Conservation (phyloP, 164 flowering plant species). For the Vitis amurensis region DNA sequence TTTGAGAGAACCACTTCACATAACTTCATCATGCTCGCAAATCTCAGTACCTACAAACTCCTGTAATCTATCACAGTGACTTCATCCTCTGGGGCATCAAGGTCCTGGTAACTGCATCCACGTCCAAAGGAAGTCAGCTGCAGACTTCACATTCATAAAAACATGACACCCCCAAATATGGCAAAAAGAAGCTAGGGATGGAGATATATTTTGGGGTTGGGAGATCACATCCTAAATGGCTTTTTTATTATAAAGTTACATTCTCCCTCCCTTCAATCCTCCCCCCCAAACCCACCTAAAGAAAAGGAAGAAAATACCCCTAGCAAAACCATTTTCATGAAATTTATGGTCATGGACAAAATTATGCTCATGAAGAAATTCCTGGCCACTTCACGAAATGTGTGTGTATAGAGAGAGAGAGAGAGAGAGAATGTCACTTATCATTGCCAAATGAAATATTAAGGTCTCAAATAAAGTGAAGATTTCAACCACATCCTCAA, state of each 20-base stretch:
- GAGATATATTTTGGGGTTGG: background rate
- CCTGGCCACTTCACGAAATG: no score
- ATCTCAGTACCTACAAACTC: slow-evolving; percentile 52
- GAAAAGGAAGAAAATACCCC: no score
- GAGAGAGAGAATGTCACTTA: no score
- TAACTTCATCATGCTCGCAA: slow-evolving; percentile 1
- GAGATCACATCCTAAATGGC: background rate
- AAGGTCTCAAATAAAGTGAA: no score
- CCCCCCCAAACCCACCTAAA: no score
- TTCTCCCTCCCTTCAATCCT: no score
- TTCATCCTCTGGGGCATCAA: slow-evolving; percentile 99
- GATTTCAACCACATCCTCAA: no score
- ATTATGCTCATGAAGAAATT: no score
- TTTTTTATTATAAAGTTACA: background rate
- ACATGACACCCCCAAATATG: background rate
- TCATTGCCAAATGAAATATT: no score
- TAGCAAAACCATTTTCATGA: no score
- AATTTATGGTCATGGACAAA: no score
- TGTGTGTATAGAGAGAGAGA: no score
- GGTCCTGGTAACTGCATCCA: slow-evolving; percentile 87
- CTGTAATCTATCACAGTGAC: slow-evolving; percentile 97
- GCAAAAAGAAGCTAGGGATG: background rate
- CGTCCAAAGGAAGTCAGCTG: background rate
- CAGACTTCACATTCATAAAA: background rate
- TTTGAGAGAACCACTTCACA: background rate